These are phyloP conservation scores for Pseudotsuga menziesii DNA, from an alignment of 75 land plant species.

Conservation along the genomic window DNA sequence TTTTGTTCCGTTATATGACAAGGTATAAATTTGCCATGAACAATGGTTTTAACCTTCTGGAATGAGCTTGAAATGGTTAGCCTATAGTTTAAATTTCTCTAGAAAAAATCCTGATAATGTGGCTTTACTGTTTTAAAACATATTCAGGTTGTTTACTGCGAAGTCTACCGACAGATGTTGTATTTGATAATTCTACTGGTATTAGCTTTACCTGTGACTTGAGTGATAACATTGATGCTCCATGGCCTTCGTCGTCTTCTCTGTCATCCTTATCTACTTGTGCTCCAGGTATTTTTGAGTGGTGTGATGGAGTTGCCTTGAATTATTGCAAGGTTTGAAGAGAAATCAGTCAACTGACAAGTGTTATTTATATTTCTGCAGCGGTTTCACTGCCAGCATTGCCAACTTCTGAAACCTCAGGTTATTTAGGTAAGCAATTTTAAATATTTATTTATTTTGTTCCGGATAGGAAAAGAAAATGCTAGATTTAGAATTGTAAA, in stretches of 20 bases:
- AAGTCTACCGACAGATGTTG: slow-evolving; percentile 83
- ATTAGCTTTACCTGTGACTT: slow-evolving; percentile 85
- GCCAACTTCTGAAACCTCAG: slow-evolving; percentile 34
- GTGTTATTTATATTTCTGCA: slow-evolving; percentile 15
- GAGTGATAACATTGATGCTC: slow-evolving; percentile 93
- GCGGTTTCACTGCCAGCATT: slow-evolving; percentile 62
- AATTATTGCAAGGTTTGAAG: neutral
- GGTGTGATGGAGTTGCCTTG: neutral
- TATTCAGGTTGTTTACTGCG: slow-evolving; percentile 84
- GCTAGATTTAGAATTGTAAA: too few species aligned
- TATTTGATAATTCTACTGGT: slow-evolving; percentile 64
- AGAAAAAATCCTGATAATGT: neutral
- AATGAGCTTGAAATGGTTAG: neutral
- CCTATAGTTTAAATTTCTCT: neutral
- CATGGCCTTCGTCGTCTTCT: slow-evolving; percentile 81
- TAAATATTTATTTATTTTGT: neutral
- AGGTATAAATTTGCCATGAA: neutral
- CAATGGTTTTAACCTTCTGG: neutral
- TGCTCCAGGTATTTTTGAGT: slow-evolving; percentile 57
- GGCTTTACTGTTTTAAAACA: neutral
- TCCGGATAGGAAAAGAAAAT: too few species aligned
- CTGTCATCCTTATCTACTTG: slow-evolving; percentile 63
- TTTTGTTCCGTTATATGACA: neutral
- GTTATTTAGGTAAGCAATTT: slow-evolving; percentile 21
- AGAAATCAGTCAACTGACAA: neutral